Percentiles rank a stretch among this genome's conserved stretches.
Conservation (phyloP, 352 stramenopile genomes). For the Globisporangium paddicum region DNA sequence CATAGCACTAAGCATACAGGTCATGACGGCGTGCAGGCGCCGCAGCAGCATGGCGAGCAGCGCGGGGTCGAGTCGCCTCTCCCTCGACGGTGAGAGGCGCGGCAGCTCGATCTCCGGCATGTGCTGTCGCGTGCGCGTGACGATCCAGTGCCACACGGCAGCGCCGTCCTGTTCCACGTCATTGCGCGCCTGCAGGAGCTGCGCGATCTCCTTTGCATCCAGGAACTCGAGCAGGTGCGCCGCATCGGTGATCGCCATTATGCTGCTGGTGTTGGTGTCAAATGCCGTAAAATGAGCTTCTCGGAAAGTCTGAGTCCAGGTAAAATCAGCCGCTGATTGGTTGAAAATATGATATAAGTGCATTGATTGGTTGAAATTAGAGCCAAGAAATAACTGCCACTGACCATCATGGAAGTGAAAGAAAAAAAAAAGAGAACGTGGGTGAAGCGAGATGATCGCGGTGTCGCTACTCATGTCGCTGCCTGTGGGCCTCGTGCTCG, state of each 20-base stretch:
- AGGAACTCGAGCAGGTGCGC: slow-evolving; percentile 54
- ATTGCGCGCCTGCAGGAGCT: slow-evolving; percentile 29
- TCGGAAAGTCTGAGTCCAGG: neutral
- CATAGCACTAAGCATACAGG: slow-evolving; percentile 29
- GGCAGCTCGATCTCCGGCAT: slow-evolving; percentile 26
- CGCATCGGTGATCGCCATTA: slow-evolving; percentile 27
- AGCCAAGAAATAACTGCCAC: too few relatives aligned
- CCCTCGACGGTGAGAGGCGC: slow-evolving; percentile 12
- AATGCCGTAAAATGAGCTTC: slow-evolving; percentile 1
- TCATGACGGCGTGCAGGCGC: slow-evolving; percentile 42
- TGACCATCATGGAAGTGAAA: too few relatives aligned
- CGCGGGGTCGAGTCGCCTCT: slow-evolving; percentile 22
- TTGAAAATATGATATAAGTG: neutral
- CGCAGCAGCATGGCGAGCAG: slow-evolving; percentile 41
- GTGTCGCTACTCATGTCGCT: slow-evolving; percentile 28
- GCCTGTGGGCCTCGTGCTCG: slow-evolving; percentile 35
- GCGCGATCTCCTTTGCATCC: slow-evolving; percentile 26
- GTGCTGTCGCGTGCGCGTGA: slow-evolving; percentile 20
- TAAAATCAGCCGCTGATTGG: neutral
- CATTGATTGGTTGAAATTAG: slow-evolving; percentile 15
- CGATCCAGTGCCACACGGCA: slow-evolving; percentile 40
- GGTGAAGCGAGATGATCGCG: slow-evolving; percentile 9
- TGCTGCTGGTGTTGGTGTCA: neutral
- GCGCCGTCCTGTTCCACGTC: slow-evolving; percentile 17
- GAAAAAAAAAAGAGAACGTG: neutral